Conservation (phyloP, 176 grass and related monocot species). For the Carex scoparia region DNA sequence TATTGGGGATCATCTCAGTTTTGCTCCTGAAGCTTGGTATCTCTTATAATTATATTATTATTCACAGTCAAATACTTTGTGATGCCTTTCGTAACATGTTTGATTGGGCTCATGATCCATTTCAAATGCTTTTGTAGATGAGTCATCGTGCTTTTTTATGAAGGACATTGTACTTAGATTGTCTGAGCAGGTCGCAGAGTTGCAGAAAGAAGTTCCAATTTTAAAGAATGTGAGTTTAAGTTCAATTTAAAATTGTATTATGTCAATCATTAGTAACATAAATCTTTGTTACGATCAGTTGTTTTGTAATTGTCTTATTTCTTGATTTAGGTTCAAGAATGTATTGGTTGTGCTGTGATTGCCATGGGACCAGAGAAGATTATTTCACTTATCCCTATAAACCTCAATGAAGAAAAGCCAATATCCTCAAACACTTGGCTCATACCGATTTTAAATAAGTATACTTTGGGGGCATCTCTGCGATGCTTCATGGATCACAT, state of each 20-base stretch:
- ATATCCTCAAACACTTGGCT: conserved; percentile 83
- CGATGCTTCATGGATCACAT: conserved; percentile 66
- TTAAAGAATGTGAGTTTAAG: conserved; percentile 53
- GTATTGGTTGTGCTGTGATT: conserved; percentile 74
- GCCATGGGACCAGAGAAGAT: conserved; percentile 79
- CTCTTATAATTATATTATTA: conserved; percentile 4
- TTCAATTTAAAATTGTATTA: conserved; percentile 13
- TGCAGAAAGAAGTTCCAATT: conserved; percentile 37
- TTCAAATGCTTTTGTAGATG: conserved; percentile 40
- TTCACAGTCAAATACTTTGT: not conserved
- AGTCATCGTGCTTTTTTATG: conserved; percentile 62
- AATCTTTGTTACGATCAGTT: not conserved
- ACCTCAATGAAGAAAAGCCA: conserved; percentile 48
- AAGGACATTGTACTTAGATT: conserved; percentile 79
- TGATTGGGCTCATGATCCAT: not conserved
- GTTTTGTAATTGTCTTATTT: conserved; percentile 23
- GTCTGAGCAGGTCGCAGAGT: conserved; percentile 31
- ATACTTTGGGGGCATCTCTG: conserved; percentile 50
- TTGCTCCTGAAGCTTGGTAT: conserved; percentile 91
- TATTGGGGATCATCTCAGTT: conserved; percentile 53
- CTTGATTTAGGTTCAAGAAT: conserved; percentile 61
- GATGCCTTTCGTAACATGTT: not conserved
- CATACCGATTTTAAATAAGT: conserved; percentile 79
- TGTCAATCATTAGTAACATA: not conserved
- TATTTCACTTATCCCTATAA: conserved; percentile 58